Conservation (phyloP, 2,329 filamentous ascomycete genomes). For the Teratosphaeria epicoccoides region DNA sequence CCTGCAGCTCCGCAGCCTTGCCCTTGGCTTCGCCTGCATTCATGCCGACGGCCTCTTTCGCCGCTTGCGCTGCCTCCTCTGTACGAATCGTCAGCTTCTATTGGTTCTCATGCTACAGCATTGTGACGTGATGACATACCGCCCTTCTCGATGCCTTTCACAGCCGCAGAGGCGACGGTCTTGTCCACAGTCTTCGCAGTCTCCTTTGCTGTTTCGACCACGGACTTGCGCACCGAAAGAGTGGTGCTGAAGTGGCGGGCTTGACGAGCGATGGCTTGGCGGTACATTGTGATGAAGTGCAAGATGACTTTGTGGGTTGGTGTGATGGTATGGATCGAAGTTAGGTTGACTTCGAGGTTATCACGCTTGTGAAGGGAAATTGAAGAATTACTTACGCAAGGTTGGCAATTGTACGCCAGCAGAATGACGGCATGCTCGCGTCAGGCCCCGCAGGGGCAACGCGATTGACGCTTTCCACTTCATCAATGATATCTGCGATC, state of each 20-base stretch:
- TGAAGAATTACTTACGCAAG: background rate
- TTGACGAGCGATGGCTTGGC: conserved; percentile 34
- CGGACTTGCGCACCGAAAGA: conserved; percentile 37
- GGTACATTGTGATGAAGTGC: conserved; percentile 32
- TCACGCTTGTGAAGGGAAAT: background rate
- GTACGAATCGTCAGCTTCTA: conserved; percentile 7
- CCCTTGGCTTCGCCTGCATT: conserved; percentile 29
- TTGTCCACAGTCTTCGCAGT: conserved; percentile 48
- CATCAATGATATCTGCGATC: too few relatives aligned
- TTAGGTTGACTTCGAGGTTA: background rate
- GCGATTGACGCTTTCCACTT: too few relatives aligned
- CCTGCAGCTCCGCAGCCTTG: conserved; percentile 30
- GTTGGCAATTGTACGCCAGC: background rate
- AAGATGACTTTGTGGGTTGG: background rate
- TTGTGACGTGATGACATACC: conserved; percentile 35
- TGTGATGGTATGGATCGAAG: background rate
- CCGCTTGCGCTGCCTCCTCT: conserved; percentile 42
- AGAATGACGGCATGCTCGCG: background rate
- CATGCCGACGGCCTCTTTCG: conserved; percentile 28
- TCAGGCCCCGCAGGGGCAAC: too few relatives aligned
- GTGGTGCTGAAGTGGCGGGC: conserved; percentile 46
- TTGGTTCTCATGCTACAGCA: background rate
- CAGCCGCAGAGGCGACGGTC: conserved; percentile 43
- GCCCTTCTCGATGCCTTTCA: conserved; percentile 53
- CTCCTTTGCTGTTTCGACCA: conserved; percentile 47